These are phyloP conservation scores for Coemansia sp. DNA, from an alignment of 371 early-diverging fungal genomes.

Conservation along the genomic window DNA sequence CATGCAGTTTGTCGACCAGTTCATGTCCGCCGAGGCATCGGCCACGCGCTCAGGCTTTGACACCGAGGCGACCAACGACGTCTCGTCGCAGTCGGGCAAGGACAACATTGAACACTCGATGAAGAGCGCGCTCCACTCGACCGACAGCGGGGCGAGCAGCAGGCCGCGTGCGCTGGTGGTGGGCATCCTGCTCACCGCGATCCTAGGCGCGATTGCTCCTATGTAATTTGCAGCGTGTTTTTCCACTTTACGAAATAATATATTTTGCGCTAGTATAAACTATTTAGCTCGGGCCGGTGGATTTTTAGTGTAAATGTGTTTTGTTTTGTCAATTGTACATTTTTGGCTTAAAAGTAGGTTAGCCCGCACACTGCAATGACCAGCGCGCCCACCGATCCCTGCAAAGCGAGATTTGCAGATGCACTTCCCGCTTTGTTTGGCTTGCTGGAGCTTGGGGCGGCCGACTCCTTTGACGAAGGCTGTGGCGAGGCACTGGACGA, in stretches of 20 bases:
- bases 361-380: conserved; percentile 33
- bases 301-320: conserved; percentile 2
- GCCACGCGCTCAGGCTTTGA: not conserved
- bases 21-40: conserved; percentile 8
- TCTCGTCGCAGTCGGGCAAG: conserved; percentile 13
- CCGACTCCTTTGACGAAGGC: conserved; percentile 4
- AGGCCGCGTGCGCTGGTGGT: conserved; percentile 27
- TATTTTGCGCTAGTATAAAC: too few species aligned
- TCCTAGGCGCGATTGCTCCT: conserved; percentile 24
- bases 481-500: not conserved
- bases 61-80: conserved; percentile 16
- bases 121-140: conserved; percentile 10
- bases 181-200: conserved; percentile 17
- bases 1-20: conserved; percentile 40
- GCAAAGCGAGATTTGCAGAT: conserved; percentile 14
- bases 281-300: not conserved
- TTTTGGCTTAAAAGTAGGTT: conserved; percentile 16
- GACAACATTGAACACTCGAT: conserved; percentile 15
- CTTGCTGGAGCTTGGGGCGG: conserved; percentile 7
- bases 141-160: conserved; percentile 6
- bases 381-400: conserved; percentile 35
- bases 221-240: not conserved
- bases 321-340: not conserved
- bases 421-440: conserved; percentile 6
- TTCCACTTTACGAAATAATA: too few species aligned